Evolutionary conservation across 1,139 yeast genomes (phyloP).

Genomic region (Yamadazyma sp.): DNA sequence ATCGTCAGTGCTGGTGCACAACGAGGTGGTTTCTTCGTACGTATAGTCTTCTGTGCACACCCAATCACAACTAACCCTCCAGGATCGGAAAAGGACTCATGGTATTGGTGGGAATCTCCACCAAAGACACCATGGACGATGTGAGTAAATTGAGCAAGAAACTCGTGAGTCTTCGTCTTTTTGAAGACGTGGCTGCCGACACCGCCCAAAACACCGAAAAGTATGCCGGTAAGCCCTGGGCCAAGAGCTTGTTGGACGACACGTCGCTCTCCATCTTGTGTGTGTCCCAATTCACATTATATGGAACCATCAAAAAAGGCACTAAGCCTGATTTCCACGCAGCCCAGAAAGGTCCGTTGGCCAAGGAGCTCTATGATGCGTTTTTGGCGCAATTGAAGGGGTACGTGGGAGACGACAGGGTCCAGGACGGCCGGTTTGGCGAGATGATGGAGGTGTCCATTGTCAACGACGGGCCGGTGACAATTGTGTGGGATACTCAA

Average conservation of each 20-base stretch:
- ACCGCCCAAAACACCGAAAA: slow-evolving; percentile 32
- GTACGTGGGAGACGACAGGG: slow-evolving; percentile 63
- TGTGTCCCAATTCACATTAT: slow-evolving; percentile 88
- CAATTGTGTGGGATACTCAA: slow-evolving; percentile 67
- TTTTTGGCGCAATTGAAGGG: slow-evolving; percentile 51
- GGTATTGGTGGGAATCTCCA: slow-evolving; percentile 80
- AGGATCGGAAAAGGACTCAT: slow-evolving; percentile 74
- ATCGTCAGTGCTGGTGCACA: slow-evolving; percentile 85
- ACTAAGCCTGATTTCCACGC: slow-evolving; percentile 90
- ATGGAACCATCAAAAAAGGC: slow-evolving; percentile 83
- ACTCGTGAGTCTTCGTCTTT: slow-evolving; percentile 61
- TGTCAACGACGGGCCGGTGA: slow-evolving; percentile 84
- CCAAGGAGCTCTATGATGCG: slow-evolving; percentile 62
- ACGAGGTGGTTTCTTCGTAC: slow-evolving; percentile 64
- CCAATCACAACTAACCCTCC: slow-evolving; percentile 4
- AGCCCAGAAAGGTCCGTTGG: slow-evolving; percentile 82
- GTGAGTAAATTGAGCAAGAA: slow-evolving; percentile 68
- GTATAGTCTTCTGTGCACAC: slow-evolving; percentile 21
- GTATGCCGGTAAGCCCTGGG: slow-evolving; percentile 65
- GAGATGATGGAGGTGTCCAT: slow-evolving; percentile 95
- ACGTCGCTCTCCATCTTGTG: slow-evolving; percentile 36
- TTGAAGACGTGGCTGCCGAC: slow-evolving; percentile 54
- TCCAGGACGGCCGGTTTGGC: slow-evolving; percentile 88
- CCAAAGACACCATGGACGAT: slow-evolving; percentile 73
- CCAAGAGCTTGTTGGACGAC: slow-evolving; percentile 34